Evolutionary conservation across 805 yeast species (phyloP).

Genomic region (Isabelozyma heimii): DNA sequence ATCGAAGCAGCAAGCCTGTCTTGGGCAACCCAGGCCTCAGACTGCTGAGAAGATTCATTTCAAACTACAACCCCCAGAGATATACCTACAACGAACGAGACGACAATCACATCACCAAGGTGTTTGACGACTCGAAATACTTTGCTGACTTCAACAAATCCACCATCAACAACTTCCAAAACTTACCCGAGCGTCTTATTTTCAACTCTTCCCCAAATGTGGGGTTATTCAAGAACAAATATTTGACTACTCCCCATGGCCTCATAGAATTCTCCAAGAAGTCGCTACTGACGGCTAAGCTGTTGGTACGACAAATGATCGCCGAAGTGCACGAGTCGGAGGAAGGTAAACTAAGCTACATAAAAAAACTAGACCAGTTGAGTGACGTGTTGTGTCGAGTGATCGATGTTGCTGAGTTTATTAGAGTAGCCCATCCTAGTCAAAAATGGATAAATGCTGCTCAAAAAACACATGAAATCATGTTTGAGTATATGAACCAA

Average conservation of each 20-base stretch:
- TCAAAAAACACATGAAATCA: slow-evolving; percentile 78
- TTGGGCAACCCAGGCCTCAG: not conserved
- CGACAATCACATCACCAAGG: slow-evolving; percentile 34
- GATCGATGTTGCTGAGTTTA: slow-evolving; percentile 90
- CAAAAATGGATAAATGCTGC: slow-evolving; percentile 71
- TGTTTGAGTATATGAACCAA: slow-evolving; percentile 92
- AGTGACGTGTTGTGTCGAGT: slow-evolving; percentile 90
- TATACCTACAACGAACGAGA: not conserved
- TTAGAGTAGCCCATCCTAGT: slow-evolving; percentile 84
- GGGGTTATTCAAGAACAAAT: slow-evolving; percentile 77
- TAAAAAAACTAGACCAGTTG: slow-evolving; percentile 72
- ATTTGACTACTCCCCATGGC: slow-evolving; percentile 68
- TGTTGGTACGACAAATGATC: slow-evolving; percentile 56
- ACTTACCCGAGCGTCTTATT: slow-evolving; percentile 3
- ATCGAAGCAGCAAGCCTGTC: not conserved
- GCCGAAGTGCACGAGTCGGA: slow-evolving; percentile 33
- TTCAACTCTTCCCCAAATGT: slow-evolving; percentile 16
- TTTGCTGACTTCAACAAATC: slow-evolving; percentile 51
- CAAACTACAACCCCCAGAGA: not conserved
- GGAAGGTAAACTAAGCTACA: slow-evolving; percentile 46
- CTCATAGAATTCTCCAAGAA: slow-evolving; percentile 61
- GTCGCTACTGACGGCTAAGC: slow-evolving; percentile 65
- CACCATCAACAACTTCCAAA: not conserved
- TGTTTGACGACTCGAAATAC: slow-evolving; percentile 61
- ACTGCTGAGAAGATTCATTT: not conserved